Evolutionary conservation across 139 green algal genomes (phyloP).

Genomic region (Micractinium conductrix): DNA sequence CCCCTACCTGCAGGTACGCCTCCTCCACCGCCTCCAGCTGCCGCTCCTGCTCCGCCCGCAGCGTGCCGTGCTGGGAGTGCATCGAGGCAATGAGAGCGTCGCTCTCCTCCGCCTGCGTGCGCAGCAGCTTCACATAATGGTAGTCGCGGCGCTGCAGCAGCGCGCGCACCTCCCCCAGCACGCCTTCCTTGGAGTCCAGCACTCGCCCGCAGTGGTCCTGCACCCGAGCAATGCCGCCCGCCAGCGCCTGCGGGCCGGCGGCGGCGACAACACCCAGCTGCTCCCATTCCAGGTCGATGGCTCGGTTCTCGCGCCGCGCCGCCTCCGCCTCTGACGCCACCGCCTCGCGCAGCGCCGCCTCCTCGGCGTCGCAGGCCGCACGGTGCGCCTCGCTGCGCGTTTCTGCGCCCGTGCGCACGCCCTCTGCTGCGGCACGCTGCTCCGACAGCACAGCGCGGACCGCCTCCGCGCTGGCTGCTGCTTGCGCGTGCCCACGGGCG

Average conservation of each 20-base stretch:
- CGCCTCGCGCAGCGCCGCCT: slow-evolving; percentile 15
- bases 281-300: slow-evolving; percentile 37
- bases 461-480: neutral
- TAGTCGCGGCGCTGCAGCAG: slow-evolving; percentile 20
- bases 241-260: neutral
- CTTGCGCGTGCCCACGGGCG: slow-evolving; percentile 2
- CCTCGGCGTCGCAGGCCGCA: neutral
- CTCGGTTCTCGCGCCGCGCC: slow-evolving; percentile 7
- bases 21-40: slow-evolving; percentile 32
- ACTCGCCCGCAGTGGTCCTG: slow-evolving; percentile 14
- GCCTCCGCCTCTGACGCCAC: slow-evolving; percentile 19
- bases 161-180: neutral
- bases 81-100: slow-evolving; percentile 17
- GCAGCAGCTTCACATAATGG: slow-evolving; percentile 22
- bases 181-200: slow-evolving; percentile 21
- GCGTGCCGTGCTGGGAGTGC: neutral
- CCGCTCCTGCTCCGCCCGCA: neutral
- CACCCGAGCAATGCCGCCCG: neutral
- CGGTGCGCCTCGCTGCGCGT: neutral
- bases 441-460: neutral
- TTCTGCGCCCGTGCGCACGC: neutral
- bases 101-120: slow-evolving; percentile 23
- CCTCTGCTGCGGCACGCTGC: neutral
- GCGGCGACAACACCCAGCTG: neutral
- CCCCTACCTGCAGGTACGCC: slow-evolving; percentile 29